phyloP scores from a whole-genome alignment of 2,329 filamentous ascomycete species.

The Diaporthe sp. region DNA sequence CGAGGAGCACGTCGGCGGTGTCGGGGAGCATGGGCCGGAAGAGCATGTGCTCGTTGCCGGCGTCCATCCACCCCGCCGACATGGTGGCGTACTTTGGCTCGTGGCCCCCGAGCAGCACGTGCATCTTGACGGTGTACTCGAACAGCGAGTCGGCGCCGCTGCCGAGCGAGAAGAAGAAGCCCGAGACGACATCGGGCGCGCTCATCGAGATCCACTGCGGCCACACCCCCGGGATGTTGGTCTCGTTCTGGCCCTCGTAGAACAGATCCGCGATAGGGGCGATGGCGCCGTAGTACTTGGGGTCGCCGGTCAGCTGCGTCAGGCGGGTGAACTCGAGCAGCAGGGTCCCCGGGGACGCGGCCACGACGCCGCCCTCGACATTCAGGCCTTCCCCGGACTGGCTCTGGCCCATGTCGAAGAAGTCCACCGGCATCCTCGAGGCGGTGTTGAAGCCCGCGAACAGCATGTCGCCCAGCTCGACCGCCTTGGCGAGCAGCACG shows the following conservation, averaged over 20 bases:
- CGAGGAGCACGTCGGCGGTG: slow-evolving; percentile 68
- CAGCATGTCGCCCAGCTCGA: slow-evolving; percentile 57
- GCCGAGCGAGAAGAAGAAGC: slow-evolving; percentile 47
- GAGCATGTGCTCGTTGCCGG: slow-evolving; percentile 68
- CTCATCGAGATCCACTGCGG: slow-evolving; percentile 71
- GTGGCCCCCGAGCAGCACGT: slow-evolving; percentile 66
- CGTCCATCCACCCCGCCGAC: slow-evolving; percentile 70
- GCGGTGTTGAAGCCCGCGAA: slow-evolving; percentile 58
- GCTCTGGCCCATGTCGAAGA: slow-evolving; percentile 55
- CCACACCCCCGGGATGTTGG: slow-evolving; percentile 78
- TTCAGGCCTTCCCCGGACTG: slow-evolving; percentile 48
- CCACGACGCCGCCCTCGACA: slow-evolving; percentile 51
- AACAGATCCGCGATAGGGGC: slow-evolving; percentile 75
- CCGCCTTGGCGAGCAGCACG: slow-evolving; percentile 53
- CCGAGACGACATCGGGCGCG: slow-evolving; percentile 54
- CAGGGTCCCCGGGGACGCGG: slow-evolving; percentile 69
- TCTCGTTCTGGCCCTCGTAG: slow-evolving; percentile 71
- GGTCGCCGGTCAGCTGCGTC: slow-evolving; percentile 77
- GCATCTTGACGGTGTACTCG: slow-evolving; percentile 62
- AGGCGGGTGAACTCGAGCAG: slow-evolving; percentile 79
- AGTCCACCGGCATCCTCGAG: slow-evolving; percentile 58
- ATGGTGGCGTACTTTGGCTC: slow-evolving; percentile 67
- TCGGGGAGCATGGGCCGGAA: slow-evolving; percentile 72
- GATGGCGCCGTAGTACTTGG: slow-evolving; percentile 80
- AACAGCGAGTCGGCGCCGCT: slow-evolving; percentile 55